phyloP scores from a whole-genome alignment of 179 eudicot genomes.

The Drosera spatulata region DNA sequence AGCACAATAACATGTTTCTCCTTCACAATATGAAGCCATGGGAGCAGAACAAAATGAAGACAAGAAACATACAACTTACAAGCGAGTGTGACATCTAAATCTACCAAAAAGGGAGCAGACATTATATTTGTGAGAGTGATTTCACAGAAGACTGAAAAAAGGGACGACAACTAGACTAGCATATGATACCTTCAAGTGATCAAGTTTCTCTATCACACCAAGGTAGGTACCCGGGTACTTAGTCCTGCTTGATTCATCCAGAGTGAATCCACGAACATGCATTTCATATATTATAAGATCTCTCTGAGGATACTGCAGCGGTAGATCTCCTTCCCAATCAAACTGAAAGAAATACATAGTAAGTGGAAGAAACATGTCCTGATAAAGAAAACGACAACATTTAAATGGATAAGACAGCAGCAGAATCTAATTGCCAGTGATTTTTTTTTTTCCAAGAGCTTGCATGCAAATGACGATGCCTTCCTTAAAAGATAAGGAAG shows the following conservation, averaged over 20 bases:
- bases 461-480: too few relatives aligned
- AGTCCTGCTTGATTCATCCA: conserved; percentile 62
- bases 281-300: conserved; percentile 85
- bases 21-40: too few relatives aligned
- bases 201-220: conserved; percentile 85
- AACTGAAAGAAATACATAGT: conserved; percentile 36
- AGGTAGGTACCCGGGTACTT: conserved; percentile 72
- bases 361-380: not conserved
- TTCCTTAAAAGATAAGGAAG: too few relatives aligned
- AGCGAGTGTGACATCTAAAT: too few relatives aligned
- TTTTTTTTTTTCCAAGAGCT: too few relatives aligned
- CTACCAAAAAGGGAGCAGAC: too few relatives aligned
- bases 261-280: conserved; percentile 98
- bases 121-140: too few relatives aligned
- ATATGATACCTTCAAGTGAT: conserved; percentile 72
- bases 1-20: too few relatives aligned
- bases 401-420: not conserved
- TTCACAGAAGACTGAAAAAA: too few relatives aligned
- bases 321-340: conserved; percentile 99
- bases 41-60: too few relatives aligned
- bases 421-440: not conserved
- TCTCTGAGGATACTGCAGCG: conserved; percentile 57
- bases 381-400: not conserved
- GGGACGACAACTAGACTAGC: not conserved
- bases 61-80: too few relatives aligned